Evolutionary conservation across 257 asterid genomes (phyloP).

Genomic region (Solanum bulbocastanum): DNA sequence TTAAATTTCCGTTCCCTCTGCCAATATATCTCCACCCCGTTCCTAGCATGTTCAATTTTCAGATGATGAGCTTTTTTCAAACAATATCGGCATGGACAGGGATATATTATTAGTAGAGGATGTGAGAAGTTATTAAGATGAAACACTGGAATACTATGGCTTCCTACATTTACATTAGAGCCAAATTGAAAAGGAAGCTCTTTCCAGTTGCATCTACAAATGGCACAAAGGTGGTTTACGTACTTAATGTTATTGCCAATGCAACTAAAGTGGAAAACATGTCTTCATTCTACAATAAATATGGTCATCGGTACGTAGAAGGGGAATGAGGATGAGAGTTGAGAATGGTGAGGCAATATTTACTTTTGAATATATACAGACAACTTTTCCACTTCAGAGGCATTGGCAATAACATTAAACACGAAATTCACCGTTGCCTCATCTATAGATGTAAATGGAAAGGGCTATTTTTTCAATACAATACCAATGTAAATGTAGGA

Average conservation of each 20-base stretch:
- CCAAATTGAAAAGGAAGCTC: not conserved
- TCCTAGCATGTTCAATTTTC: not conserved
- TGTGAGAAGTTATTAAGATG: not conserved
- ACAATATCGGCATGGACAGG: not conserved
- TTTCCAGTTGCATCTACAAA: not conserved
- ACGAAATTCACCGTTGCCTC: not conserved
- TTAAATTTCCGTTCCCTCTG: not conserved
- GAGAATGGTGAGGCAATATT: not conserved
- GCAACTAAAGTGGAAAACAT: too few species aligned
- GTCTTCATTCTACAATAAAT: too few species aligned
- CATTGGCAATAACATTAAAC: not conserved
- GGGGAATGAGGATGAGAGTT: not conserved
- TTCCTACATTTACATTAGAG: not conserved
- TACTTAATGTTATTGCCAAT: not conserved
- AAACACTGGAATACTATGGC: not conserved
- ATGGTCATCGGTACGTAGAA: not conserved
- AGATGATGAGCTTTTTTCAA: not conserved
- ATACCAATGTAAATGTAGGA: not conserved
- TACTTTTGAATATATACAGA: not conserved
- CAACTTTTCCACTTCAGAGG: not conserved
- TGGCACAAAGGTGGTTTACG: not conserved
- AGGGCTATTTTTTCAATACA: too few species aligned
- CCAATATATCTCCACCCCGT: not conserved
- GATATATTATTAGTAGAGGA: not conserved
- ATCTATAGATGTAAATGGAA: not conserved